Conservation (phyloP, 2,329 filamentous ascomycete genomes). For the Diplocarpon rosae region DNA sequence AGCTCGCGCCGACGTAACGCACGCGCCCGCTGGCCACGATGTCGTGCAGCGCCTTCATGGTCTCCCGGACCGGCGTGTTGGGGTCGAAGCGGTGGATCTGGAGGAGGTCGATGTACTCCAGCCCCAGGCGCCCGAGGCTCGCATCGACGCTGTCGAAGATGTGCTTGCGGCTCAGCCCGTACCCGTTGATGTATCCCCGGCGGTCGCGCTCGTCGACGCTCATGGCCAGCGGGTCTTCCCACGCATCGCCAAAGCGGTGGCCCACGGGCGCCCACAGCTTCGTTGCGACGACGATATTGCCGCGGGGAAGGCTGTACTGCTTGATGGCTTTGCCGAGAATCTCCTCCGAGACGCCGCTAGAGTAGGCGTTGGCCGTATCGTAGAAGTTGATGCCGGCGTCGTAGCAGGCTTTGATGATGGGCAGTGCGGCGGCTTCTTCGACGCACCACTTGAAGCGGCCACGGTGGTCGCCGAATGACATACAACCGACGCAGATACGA, state of each 20-base stretch:
- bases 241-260: constrained; percentile 21
- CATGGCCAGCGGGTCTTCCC: background rate
- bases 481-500: constrained; percentile 39
- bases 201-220: background rate
- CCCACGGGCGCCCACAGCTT: constrained; percentile 43
- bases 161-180: constrained; percentile 48
- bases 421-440: constrained; percentile 27
- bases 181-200: background rate
- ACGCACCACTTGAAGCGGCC: background rate
- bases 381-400: constrained; percentile 52
- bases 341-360: constrained; percentile 42
- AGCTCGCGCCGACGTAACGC: constrained; percentile 40
- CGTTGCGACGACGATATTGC: constrained; percentile 46
- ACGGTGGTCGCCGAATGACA: constrained; percentile 34
- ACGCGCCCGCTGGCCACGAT: constrained; percentile 47
- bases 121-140: constrained; percentile 43
- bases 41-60: constrained; percentile 53
- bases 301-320: constrained; percentile 43
- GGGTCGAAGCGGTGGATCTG: constrained; percentile 50
- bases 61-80: constrained; percentile 42
- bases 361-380: constrained; percentile 45
- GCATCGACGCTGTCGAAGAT: constrained; percentile 56
- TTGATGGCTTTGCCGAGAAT: constrained; percentile 49
- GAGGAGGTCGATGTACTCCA: constrained; percentile 46
- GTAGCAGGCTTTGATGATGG: constrained; percentile 52